Percentiles rank a stretch among this genome's conserved stretches.
These are phyloP conservation scores for Cutaneotrichosporon arboriforme DNA, from an alignment of 1,284 basidiomycete species.

Conservation along the genomic window DNA sequence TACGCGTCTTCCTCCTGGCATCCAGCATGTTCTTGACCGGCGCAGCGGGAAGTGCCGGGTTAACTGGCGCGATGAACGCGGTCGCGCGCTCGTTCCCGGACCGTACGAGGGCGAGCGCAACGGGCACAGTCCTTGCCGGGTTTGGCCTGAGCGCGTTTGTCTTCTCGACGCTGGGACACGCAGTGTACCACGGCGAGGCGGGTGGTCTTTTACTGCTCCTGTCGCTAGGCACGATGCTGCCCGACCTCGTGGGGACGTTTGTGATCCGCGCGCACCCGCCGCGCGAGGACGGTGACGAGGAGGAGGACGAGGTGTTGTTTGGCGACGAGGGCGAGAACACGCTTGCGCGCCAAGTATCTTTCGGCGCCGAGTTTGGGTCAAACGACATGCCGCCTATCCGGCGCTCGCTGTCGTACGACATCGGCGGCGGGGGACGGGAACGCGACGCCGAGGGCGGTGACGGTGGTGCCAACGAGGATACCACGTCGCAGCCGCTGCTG, in stretches of 20 bases:
- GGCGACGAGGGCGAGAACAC: conserved; percentile 9
- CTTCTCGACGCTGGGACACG: conserved; percentile 64
- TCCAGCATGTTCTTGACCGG: conserved; percentile 45
- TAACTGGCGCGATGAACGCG: conserved; percentile 44
- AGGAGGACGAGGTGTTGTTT: conserved; percentile 15
- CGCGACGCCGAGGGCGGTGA: background rate
- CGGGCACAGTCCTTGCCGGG: conserved; percentile 69
- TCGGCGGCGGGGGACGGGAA: too few species aligned
- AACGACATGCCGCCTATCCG: too few species aligned
- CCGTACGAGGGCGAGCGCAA: conserved; percentile 58
- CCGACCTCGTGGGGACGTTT: conserved; percentile 63
- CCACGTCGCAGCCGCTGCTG: background rate
- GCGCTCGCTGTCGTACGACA: background rate
- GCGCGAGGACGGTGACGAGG: conserved; percentile 16
- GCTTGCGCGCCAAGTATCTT: conserved; percentile 10
- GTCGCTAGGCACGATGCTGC: conserved; percentile 62
- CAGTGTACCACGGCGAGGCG: conserved; percentile 64
- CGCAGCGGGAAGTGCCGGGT: conserved; percentile 40
- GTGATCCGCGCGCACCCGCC: conserved; percentile 59
- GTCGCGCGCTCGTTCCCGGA: conserved; percentile 47
- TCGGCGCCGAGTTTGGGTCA: background rate
- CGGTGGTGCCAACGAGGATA: background rate
- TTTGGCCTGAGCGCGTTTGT: conserved; percentile 76
- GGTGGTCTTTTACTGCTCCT: conserved; percentile 65
- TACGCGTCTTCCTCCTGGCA: conserved; percentile 29